Conservation (phyloP, 1,139 yeast genomes). For the Tardiomyces blankii region DNA sequence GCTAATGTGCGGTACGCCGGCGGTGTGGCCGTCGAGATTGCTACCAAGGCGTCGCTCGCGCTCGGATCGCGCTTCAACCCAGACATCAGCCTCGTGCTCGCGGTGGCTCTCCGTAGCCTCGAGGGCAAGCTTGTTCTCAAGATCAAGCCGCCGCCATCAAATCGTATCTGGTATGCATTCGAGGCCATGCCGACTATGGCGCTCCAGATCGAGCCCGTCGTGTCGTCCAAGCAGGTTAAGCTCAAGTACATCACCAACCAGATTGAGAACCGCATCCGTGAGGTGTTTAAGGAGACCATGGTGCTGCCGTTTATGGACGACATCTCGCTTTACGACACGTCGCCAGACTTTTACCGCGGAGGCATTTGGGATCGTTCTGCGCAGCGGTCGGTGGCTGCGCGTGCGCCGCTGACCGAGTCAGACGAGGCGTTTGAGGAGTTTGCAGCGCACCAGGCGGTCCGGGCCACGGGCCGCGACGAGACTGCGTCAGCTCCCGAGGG, state of each 20-base stretch:
- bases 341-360: constrained; percentile 65
- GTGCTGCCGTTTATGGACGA: constrained; percentile 90
- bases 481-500: too few species aligned
- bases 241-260: constrained; percentile 70
- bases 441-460: too few species aligned
- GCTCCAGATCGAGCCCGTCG: constrained; percentile 74
- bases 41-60: constrained; percentile 67
- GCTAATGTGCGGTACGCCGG: constrained; percentile 63
- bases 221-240: constrained; percentile 71
- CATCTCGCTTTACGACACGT: constrained; percentile 55
- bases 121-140: constrained; percentile 64
- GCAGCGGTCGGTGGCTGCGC: background rate
- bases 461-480: too few species aligned
- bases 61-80: constrained; percentile 67
- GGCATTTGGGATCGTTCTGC: constrained; percentile 66
- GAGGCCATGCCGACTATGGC: constrained; percentile 67
- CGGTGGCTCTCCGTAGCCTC: constrained; percentile 55
- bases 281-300: constrained; percentile 63
- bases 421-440: too few species aligned
- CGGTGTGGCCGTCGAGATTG: constrained; percentile 56
- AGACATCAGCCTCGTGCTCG: constrained; percentile 60
- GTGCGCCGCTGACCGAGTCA: background rate
- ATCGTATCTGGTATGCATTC: constrained; percentile 84
- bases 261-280: constrained; percentile 68
- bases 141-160: constrained; percentile 84